Conservation (phyloP, 345 rosid species). For the Abelmoschus esculentus region DNA sequence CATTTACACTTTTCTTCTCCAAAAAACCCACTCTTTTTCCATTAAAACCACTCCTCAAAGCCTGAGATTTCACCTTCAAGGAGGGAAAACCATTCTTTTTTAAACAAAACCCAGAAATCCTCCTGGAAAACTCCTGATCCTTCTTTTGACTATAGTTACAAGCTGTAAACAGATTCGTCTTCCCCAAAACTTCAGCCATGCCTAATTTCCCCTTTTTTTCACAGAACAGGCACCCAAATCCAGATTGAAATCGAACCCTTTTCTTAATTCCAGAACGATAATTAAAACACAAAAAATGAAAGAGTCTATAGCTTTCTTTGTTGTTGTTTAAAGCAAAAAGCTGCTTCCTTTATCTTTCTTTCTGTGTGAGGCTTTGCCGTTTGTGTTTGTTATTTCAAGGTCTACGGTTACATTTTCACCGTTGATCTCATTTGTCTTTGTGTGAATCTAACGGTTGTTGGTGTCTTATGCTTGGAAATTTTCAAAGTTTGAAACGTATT, state of each 20-base stretch:
- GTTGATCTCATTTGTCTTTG: background rate
- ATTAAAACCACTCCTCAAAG: slow-evolving; percentile 33
- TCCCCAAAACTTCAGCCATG: slow-evolving; percentile 51
- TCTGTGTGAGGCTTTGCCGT: slow-evolving; percentile 1
- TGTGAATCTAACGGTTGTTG: slow-evolving; percentile 18
- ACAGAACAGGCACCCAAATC: slow-evolving; percentile 1
- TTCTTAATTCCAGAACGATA: slow-evolving; percentile 10
- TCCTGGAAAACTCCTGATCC: slow-evolving; percentile 24
- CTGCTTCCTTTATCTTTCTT: background rate
- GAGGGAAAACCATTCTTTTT: slow-evolving; percentile 24
- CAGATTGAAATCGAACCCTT: slow-evolving; percentile 1
- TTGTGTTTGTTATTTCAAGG: slow-evolving; percentile 5
- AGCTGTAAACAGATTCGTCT: slow-evolving; percentile 30
- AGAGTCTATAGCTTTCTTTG: background rate
- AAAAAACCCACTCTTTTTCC: slow-evolving; percentile 36
- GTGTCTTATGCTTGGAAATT: background rate
- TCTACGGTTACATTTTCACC: background rate
- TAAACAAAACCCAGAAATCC: slow-evolving; percentile 19
- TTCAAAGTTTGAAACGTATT: background rate
- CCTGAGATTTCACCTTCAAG: slow-evolving; percentile 26
- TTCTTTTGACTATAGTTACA: slow-evolving; percentile 20
- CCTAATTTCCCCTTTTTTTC: background rate
- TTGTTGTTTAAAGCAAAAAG: background rate
- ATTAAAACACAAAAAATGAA: background rate
- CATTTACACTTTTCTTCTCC: slow-evolving; percentile 22